Percentiles rank a stretch among this genome's conserved stretches.
Conservation (phyloP, 2,329 filamentous ascomycete species). For the Colletotrichum sp. region DNA sequence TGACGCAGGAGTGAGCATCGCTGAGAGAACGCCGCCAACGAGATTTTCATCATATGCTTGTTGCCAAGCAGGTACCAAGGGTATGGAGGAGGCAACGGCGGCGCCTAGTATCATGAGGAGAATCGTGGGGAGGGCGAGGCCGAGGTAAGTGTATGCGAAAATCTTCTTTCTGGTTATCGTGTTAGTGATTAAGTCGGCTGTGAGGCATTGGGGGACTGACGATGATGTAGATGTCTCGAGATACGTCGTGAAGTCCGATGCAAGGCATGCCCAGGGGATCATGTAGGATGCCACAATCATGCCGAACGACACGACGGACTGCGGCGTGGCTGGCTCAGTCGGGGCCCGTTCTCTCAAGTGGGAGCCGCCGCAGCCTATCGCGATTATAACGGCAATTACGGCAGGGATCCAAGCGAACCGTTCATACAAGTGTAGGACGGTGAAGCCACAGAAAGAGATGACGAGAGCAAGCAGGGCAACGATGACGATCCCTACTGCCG, state of each 20-base stretch:
- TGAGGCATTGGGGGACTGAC: slow-evolving; percentile 31
- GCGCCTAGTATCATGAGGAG: slow-evolving; percentile 42
- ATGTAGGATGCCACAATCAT: slow-evolving; percentile 68
- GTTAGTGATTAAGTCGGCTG: neutral
- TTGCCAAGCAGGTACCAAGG: slow-evolving; percentile 32
- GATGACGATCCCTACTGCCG: slow-evolving; percentile 53
- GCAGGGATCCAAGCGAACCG: slow-evolving; percentile 52
- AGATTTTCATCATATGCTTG: slow-evolving; percentile 30
- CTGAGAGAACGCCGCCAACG: slow-evolving; percentile 33
- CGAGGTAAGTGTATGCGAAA: slow-evolving; percentile 62
- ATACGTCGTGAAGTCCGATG: slow-evolving; percentile 67
- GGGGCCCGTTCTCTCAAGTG: slow-evolving; percentile 39
- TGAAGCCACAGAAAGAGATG: slow-evolving; percentile 54
- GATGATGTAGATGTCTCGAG: slow-evolving; percentile 53
- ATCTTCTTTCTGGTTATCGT: slow-evolving; percentile 37
- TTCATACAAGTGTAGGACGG: slow-evolving; percentile 48
- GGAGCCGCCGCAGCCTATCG: slow-evolving; percentile 42
- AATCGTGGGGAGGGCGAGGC: slow-evolving; percentile 46
- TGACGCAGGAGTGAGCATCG: slow-evolving; percentile 34
- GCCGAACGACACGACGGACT: slow-evolving; percentile 58
- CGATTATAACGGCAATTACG: slow-evolving; percentile 42
- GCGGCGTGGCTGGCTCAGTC: slow-evolving; percentile 41
- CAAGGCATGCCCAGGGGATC: slow-evolving; percentile 64
- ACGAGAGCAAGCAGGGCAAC: slow-evolving; percentile 47
- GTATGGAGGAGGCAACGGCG: slow-evolving; percentile 38